These are phyloP conservation scores for Pichia phayaonensis DNA, from an alignment of 805 yeast species.

Conservation along the genomic window DNA sequence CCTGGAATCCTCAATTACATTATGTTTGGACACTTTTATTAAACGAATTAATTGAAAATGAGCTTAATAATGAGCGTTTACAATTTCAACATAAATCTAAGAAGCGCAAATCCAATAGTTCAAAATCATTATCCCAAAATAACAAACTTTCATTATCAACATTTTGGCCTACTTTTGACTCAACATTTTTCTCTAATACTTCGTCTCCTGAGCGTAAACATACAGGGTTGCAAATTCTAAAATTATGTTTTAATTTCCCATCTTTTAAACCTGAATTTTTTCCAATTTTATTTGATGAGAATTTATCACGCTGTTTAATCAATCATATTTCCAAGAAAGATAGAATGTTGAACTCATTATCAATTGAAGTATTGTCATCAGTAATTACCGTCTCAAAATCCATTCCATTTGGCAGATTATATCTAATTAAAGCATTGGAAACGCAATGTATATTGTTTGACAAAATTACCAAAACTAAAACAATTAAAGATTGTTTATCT, in stretches of 20 bases:
- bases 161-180: slow-evolving; percentile 82
- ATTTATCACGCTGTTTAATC: slow-evolving; percentile 63
- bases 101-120: slow-evolving; percentile 27
- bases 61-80: slow-evolving; percentile 5
- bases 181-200: slow-evolving; percentile 64
- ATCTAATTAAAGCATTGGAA: slow-evolving; percentile 27
- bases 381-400: slow-evolving; percentile 33
- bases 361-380: slow-evolving; percentile 42
- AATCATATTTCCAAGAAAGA: slow-evolving; percentile 66
- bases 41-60: slow-evolving; percentile 31
- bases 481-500: slow-evolving; percentile 39
- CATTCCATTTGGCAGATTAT: slow-evolving; percentile 30
- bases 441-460: slow-evolving; percentile 69
- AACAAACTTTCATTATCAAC: slow-evolving; percentile 39
- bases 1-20: slow-evolving; percentile 70
- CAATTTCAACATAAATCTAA: slow-evolving; percentile 24
- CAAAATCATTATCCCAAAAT: slow-evolving; percentile 10
- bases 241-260: slow-evolving; percentile 29
- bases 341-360: slow-evolving; percentile 59
- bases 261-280: slow-evolving; percentile 13
- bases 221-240: slow-evolving; percentile 75
- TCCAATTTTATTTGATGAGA: slow-evolving; percentile 43
- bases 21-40: slow-evolving; percentile 66
- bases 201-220: slow-evolving; percentile 82
- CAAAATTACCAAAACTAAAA: slow-evolving; percentile 63